Evolutionary conservation across 177 flowering plant species (phyloP).

Genomic region (Vitis hybrid): DNA sequence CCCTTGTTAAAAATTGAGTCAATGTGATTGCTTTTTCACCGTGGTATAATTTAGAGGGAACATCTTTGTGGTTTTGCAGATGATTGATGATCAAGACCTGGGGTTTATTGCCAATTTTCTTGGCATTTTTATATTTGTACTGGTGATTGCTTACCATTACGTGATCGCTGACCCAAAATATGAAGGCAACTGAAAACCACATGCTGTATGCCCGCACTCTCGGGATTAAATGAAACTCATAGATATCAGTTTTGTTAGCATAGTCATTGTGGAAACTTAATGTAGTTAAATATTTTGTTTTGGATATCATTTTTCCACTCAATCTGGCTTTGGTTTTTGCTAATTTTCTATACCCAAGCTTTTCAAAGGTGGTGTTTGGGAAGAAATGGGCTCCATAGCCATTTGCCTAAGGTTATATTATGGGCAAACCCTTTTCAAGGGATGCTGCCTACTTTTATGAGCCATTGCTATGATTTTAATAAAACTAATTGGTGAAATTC

Average conservation of each 20-base stretch:
- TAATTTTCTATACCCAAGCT: not conserved
- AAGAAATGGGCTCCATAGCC: no score
- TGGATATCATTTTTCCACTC: no score
- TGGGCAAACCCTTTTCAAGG: no score
- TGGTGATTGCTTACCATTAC: conserved; percentile 28
- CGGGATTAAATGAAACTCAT: no score
- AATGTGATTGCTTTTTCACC: not conserved
- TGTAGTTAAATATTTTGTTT: not conserved
- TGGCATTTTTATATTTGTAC: conserved; percentile 23
- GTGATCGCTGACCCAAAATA: conserved; percentile 31
- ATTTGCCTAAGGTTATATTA: no score
- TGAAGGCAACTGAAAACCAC: conserved; percentile 30
- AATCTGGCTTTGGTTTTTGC: not conserved
- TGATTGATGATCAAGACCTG: conserved; percentile 41
- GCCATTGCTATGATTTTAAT: no score
- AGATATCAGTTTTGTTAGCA: conserved; percentile 1
- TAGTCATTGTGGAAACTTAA: not conserved
- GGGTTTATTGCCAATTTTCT: conserved; percentile 38
- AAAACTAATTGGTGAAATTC: no score
- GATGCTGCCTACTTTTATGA: no score
- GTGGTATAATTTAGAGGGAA: not conserved
- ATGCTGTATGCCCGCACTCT: not conserved
- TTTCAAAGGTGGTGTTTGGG: not conserved
- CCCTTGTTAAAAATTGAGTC: no score
- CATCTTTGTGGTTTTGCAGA: conserved; percentile 23